Conservation (phyloP, 768 basidiomycete genomes). For the Pleurotus cornucopiae region DNA sequence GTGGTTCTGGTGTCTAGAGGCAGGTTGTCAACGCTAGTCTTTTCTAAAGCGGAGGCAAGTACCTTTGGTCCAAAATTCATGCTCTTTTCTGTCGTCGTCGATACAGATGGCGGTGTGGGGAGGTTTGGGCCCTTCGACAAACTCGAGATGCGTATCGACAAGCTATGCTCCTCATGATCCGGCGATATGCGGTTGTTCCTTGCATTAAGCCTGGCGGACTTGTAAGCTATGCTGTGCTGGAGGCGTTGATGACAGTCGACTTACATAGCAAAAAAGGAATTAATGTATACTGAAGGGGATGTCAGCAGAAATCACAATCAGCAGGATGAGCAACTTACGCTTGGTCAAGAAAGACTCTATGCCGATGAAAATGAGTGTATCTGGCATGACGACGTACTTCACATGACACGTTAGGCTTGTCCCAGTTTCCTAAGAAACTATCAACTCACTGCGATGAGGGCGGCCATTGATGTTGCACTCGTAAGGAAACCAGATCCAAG, state of each 20-base stretch:
- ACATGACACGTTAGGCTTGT: not conserved
- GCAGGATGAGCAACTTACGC: slow-evolving; percentile 22
- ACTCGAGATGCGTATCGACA: slow-evolving; percentile 7
- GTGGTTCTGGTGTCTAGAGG: not conserved
- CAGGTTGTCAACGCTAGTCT: too few relatives aligned
- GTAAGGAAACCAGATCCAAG: slow-evolving; percentile 23
- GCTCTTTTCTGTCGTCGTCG: slow-evolving; percentile 7
- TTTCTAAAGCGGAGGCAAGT: not conserved
- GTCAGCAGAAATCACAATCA: not conserved
- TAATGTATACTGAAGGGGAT: slow-evolving; percentile 35
- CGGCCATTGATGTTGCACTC: slow-evolving; percentile 41
- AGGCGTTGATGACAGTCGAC: not conserved
- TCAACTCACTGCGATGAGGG: slow-evolving; percentile 35
- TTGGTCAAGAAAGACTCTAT: slow-evolving; percentile 41
- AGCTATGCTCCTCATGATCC: slow-evolving; percentile 2
- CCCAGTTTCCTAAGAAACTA: not conserved
- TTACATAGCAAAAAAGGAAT: slow-evolving; percentile 32
- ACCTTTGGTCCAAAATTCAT: slow-evolving; percentile 3
- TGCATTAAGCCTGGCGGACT: slow-evolving; percentile 5
- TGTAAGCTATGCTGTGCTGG: too few relatives aligned
- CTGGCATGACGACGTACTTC: slow-evolving; percentile 39
- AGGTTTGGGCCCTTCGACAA: not conserved
- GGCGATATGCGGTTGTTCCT: not conserved
- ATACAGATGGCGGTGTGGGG: slow-evolving; percentile 2
- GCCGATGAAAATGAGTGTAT: slow-evolving; percentile 38